Evolutionary conservation across 495 filamentous ascomycete species (phyloP).

Genomic region (Aspergillus saccharolyticus): DNA sequence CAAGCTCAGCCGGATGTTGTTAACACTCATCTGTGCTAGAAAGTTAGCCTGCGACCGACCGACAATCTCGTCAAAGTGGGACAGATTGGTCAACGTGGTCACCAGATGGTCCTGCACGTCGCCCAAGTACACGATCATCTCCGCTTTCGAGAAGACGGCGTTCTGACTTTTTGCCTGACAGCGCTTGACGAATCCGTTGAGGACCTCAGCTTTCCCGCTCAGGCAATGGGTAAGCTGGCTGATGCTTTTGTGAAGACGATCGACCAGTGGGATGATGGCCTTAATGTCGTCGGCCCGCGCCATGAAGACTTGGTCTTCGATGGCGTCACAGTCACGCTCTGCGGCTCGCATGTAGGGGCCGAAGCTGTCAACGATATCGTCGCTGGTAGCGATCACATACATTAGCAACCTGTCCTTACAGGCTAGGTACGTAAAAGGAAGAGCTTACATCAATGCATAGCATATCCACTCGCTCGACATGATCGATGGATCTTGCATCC

Average conservation of each 20-base stretch:
- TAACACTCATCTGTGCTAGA: conserved; percentile 83
- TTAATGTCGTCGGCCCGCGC: conserved; percentile 79
- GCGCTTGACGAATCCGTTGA: conserved; percentile 92
- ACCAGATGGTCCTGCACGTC: conserved; percentile 98
- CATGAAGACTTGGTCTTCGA: conserved; percentile 89
- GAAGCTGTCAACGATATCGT: conserved; percentile 93
- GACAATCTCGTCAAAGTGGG: conserved; percentile 92
- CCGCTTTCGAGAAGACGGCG: conserved; percentile 77
- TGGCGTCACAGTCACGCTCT: conserved; percentile 75
- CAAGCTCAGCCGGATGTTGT: conserved; percentile 71
- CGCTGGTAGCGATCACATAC: conserved; percentile 40
- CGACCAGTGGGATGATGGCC: conserved; percentile 72
- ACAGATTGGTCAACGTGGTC: conserved; percentile 84
- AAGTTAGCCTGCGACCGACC: conserved; percentile 85
- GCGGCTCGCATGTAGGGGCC: conserved; percentile 71
- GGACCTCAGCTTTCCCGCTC: conserved; percentile 88
- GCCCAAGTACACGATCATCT: conserved; percentile 85
- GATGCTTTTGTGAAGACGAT: conserved; percentile 80
- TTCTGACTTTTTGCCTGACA: conserved; percentile 78
- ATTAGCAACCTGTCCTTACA: conserved; percentile 15
- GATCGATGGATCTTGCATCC: conserved; percentile 77
- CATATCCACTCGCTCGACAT: conserved; percentile 94
- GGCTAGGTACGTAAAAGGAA: conserved; percentile 3
- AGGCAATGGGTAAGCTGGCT: conserved; percentile 83
- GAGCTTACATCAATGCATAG: conserved; percentile 83